Evolutionary conservation across 2,329 filamentous ascomycete species (phyloP), one percentile per base, ranked within the genome.

Genomic region (Fusarium haematococcum): DNA sequence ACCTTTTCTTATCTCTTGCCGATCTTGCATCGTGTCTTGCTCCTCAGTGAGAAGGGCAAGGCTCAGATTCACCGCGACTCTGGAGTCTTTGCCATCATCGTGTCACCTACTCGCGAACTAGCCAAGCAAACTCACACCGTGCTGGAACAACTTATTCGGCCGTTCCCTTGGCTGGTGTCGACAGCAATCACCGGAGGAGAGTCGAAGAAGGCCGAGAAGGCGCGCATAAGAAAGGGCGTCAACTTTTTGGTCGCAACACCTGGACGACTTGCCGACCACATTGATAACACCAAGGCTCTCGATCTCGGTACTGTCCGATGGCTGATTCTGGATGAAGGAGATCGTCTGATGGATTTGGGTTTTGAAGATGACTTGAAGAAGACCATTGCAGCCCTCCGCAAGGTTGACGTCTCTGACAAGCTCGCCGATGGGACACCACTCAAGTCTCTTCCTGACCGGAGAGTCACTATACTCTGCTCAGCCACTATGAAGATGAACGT

Each of bases 401-500:
- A 91, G 52, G 88, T 92, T 65, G 84, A 86, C 33, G 81, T 93
- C 23, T 86, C 88, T 41, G 88, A 89, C 65, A 89, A 88, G 65
- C 90, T 90, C 33, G 88, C 89, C 41, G 90, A 91, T 61, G 87
- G 88, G 6, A 84, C 88, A 5, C 83, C 85, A 3, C 86, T 92
- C 41, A 90, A 90, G 20, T 86, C 93, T 5, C 87, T 98, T 9
- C 92, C 95, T 0, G 91, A 91, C 63, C 90, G 95, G 73, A 90
- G 95, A 65, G 92, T 94, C 2, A 98, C 97, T 0, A 89, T 99
- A 5, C 89, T 99, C 4, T 99, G 97, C 82, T 99, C 97, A 5
- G 97, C 97, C 4, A 99, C 97, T 0, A 94, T 99, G 92, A 98
- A 98, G 85, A 95, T 97, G 91, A 97, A 96, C 77, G 97, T 98